phyloP scores from a whole-genome alignment of 306 rosid genomes.

The Sicyos edulis region DNA sequence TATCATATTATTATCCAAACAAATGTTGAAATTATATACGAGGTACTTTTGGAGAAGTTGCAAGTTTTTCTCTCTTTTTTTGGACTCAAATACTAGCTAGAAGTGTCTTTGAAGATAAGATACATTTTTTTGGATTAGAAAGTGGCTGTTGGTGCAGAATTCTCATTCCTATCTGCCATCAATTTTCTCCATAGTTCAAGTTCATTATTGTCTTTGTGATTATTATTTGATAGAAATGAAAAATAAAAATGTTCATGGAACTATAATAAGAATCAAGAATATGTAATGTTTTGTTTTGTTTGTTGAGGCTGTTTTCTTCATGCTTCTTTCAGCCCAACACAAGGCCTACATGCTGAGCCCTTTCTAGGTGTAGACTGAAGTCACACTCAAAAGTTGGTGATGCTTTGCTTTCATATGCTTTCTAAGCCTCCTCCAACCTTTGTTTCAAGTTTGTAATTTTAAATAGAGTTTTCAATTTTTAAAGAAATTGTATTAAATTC shows the following conservation, averaged over 20 bases:
- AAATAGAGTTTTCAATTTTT: too few species aligned
- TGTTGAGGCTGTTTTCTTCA: background rate
- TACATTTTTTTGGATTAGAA: too few species aligned
- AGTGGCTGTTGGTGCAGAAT: too few species aligned
- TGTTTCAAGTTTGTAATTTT: background rate
- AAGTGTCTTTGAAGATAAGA: too few species aligned
- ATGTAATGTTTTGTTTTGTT: background rate
- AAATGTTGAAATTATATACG: too few species aligned
- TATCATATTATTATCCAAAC: too few species aligned
- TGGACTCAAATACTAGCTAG: too few species aligned
- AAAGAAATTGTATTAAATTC: too few species aligned
- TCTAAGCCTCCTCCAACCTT: background rate
- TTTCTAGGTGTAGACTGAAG: background rate
- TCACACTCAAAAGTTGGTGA: background rate
- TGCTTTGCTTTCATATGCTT: constrained; percentile 1
- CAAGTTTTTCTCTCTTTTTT: too few species aligned
- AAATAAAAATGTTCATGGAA: background rate
- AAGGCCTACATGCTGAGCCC: background rate
- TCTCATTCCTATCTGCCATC: too few species aligned
- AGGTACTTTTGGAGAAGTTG: too few species aligned
- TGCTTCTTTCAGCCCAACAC: constrained; percentile 1
- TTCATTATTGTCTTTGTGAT: background rate
- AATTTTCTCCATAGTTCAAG: background rate
- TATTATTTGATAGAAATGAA: background rate
- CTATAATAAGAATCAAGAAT: background rate